Evolutionary conservation across 2,329 filamentous ascomycete genomes (phyloP).

Genomic region (Daldinia sp.): DNA sequence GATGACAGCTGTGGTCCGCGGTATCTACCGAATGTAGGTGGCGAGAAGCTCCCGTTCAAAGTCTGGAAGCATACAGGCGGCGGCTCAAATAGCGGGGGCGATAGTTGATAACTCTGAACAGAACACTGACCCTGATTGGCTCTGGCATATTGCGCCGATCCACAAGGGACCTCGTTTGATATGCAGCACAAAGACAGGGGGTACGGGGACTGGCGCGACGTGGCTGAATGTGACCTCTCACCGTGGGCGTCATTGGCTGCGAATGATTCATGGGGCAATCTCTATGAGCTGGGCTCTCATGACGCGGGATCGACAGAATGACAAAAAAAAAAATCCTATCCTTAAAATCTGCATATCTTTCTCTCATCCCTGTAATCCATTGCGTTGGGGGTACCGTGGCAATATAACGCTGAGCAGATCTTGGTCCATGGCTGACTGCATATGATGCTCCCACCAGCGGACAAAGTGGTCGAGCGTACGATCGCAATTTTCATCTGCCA

Average conservation of each 20-base stretch:
- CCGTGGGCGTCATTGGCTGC: background rate
- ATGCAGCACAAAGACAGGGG: background rate
- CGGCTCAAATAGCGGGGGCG: slow-evolving; percentile 24
- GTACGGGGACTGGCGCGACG: slow-evolving; percentile 4
- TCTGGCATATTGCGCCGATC: background rate
- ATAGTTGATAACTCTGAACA: background rate
- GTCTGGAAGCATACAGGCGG: slow-evolving; percentile 15
- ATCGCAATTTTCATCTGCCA: slow-evolving; percentile 31
- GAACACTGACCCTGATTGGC: slow-evolving; percentile 9
- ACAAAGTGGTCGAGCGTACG: slow-evolving; percentile 41
- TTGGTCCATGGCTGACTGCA: slow-evolving; percentile 16
- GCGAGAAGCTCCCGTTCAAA: background rate
- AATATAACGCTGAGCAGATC: slow-evolving; percentile 6
- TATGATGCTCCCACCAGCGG: slow-evolving; percentile 32
- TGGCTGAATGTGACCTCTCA: slow-evolving; percentile 3
- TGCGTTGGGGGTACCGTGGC: slow-evolving; percentile 22
- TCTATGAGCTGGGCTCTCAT: background rate
- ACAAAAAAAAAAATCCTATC: background rate
- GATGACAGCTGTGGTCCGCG: background rate
- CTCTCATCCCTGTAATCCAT: slow-evolving; percentile 1
- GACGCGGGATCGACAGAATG: background rate
- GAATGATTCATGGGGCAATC: background rate
- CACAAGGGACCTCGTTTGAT: background rate
- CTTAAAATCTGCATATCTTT: background rate
- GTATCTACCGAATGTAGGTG: slow-evolving; percentile 1